Conservation (phyloP, 2,329 filamentous ascomycete species). For the Colletotrichum sp. region DNA sequence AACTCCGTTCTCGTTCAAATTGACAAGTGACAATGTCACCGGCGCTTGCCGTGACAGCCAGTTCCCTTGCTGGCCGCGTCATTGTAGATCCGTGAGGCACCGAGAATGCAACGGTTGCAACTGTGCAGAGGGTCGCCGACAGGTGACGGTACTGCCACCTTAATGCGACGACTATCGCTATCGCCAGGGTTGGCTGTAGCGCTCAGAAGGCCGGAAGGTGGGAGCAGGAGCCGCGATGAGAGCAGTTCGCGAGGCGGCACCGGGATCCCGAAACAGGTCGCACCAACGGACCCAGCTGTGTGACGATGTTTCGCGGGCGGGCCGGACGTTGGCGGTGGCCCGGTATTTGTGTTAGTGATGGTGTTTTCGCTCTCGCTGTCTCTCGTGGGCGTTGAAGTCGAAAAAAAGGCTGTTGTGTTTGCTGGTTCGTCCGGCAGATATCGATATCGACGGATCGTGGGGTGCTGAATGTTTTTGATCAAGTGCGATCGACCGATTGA, state of each 20-base stretch:
- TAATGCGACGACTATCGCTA: background rate
- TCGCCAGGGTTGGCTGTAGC: background rate
- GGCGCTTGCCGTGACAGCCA: background rate
- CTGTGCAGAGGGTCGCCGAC: background rate
- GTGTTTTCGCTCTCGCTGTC: background rate
- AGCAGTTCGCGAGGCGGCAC: background rate
- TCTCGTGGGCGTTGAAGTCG: background rate
- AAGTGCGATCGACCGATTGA: background rate
- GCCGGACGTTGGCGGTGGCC: background rate
- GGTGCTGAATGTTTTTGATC: background rate
- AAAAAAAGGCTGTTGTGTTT: background rate
- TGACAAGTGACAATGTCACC: background rate
- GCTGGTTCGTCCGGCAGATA: background rate
- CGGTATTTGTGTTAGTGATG: background rate
- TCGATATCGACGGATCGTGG: background rate
- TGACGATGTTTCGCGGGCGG: background rate
- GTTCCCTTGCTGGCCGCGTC: background rate
- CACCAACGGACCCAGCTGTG: background rate
- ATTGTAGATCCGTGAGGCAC: background rate
- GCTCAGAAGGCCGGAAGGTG: background rate
- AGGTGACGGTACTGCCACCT: background rate
- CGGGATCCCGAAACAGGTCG: conserved; percentile 10
- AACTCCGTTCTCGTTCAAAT: background rate
- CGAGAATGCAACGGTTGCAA: background rate
- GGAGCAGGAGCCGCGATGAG: background rate